Base-by-base conservation (phyloP, 305 asterid species). In the Ilex paraguariensis region DNA sequence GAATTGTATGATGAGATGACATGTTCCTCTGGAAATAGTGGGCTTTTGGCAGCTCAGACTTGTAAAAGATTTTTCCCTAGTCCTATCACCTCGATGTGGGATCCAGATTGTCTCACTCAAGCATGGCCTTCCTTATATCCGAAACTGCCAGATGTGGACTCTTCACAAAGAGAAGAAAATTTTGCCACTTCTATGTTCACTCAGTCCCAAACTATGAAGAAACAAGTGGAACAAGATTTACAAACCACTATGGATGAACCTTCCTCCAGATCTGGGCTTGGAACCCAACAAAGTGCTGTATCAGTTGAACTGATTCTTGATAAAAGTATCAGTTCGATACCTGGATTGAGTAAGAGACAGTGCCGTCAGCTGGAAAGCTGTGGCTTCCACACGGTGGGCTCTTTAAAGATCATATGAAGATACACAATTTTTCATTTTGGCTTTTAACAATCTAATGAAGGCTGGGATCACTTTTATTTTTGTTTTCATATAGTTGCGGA, bases 371-470 rank as follows among this genome's bases (percentile, higher is more conserved):
- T 93, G 48, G 95, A 84, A 57, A 82, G 77, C 66, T 79, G 87
- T 76, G 97, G 97, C 61, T 86, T 93, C 73, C 76, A 81, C 81
- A 93, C 97, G 75, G 97, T 93, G 79, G 11, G 81, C 59, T 67
- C 31, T 70, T 69, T 50, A 36, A 65, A 53, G 50, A 62, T 56
- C 17, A 44, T 66, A 48, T 59, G 15, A 48, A 61, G 45, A 54
- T 31, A 36, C 52, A 49, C n/a, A 49, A 44, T 66, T 40, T 57
- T 51, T 56, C 42, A 54, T 59, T 65, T 67, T 59, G 45, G 45
- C 59, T 61, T 64, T 70, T 60, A 56, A 63, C 46, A 58, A 21
- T 49, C 66, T 77, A 75, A 88, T 71, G 67, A 32, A 70, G 52
- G 52, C 12, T n/a, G 12, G 11, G n/a, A 36, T 36, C 56, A 16